Evolutionary conservation across 805 yeast genomes (phyloP).

Genomic region (Yamadazyma olivae): DNA sequence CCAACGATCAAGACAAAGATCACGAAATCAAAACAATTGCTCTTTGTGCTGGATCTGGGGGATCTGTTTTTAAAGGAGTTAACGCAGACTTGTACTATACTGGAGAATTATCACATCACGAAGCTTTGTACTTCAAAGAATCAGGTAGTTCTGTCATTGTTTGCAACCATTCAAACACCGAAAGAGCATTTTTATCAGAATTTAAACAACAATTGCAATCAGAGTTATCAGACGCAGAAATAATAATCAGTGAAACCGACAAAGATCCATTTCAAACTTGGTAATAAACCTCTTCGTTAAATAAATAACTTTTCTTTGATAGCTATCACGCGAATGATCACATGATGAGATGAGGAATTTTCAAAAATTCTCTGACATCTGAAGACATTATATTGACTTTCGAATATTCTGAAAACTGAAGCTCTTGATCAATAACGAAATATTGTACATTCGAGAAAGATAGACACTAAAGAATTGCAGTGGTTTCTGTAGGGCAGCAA

Average conservation of each 20-base stretch:
- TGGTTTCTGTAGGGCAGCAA: too few species aligned
- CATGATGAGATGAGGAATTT: too few species aligned
- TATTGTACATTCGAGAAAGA: too few species aligned
- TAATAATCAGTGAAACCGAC: conserved; percentile 56
- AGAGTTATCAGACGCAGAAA: conserved; percentile 43
- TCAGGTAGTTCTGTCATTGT: conserved; percentile 67
- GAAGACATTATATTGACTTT: too few species aligned
- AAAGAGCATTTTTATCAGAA: conserved; percentile 70
- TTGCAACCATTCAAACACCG: conserved; percentile 91
- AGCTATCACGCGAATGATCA: too few species aligned
- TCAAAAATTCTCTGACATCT: too few species aligned
- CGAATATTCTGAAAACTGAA: too few species aligned
- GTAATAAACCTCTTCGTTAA: conserved; percentile 11
- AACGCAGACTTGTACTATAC: conserved; percentile 74
- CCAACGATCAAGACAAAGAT: conserved; percentile 19
- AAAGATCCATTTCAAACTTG: conserved; percentile 55
- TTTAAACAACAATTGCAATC: conserved; percentile 48
- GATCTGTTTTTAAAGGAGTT: conserved; percentile 63
- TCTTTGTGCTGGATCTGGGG: conserved; percentile 95
- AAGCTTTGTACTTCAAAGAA: conserved; percentile 70
- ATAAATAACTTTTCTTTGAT: too few species aligned
- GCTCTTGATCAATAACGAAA: too few species aligned
- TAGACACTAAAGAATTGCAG: too few species aligned
- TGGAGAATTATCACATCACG: conserved; percentile 95
- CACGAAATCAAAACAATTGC: conserved; percentile 58